Evolutionary conservation across 2,329 filamentous ascomycete genomes (phyloP).

Genomic region (Massarina eburnea): DNA sequence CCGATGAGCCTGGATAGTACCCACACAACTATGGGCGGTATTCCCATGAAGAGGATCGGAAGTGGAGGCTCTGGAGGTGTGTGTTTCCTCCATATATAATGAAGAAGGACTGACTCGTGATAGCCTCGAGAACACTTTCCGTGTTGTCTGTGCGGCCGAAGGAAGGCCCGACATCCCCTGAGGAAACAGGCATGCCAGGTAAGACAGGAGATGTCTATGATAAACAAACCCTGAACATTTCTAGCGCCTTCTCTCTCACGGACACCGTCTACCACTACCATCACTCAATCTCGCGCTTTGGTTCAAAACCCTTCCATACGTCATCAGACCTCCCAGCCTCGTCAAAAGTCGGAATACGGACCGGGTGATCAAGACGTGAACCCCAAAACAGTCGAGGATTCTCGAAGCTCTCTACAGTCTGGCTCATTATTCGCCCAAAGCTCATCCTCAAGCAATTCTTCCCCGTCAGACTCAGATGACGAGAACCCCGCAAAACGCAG

Average conservation of each 20-base stretch:
- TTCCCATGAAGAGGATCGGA: constrained; percentile 54
- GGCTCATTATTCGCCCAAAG: constrained; percentile 25
- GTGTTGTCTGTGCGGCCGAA: constrained; percentile 58
- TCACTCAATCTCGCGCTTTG: constrained; percentile 45
- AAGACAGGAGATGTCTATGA: constrained; percentile 16
- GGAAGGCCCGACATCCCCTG: constrained; percentile 57
- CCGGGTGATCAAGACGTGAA: constrained; percentile 4
- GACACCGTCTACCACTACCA: constrained; percentile 52
- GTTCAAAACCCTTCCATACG: constrained; percentile 26
- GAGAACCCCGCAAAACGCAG: constrained; percentile 46
- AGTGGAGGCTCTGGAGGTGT: constrained; percentile 49
- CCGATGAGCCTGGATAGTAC: constrained; percentile 52
- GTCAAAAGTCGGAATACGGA: neutral
- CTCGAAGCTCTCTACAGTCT: constrained; percentile 11
- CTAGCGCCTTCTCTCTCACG: constrained; percentile 43
- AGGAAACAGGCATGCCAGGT: constrained; percentile 49
- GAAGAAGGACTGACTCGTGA: neutral
- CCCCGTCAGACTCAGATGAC: constrained; percentile 37
- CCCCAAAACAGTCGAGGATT: neutral
- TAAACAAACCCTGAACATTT: neutral
- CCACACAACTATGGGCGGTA: constrained; percentile 47
- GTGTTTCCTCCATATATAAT: neutral
- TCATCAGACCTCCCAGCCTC: constrained; percentile 22
- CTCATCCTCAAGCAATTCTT: constrained; percentile 32
- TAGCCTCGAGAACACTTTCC: constrained; percentile 51